Conservation (phyloP, 2,329 filamentous ascomycete genomes). For the Orbilia blumenaviensis region DNA sequence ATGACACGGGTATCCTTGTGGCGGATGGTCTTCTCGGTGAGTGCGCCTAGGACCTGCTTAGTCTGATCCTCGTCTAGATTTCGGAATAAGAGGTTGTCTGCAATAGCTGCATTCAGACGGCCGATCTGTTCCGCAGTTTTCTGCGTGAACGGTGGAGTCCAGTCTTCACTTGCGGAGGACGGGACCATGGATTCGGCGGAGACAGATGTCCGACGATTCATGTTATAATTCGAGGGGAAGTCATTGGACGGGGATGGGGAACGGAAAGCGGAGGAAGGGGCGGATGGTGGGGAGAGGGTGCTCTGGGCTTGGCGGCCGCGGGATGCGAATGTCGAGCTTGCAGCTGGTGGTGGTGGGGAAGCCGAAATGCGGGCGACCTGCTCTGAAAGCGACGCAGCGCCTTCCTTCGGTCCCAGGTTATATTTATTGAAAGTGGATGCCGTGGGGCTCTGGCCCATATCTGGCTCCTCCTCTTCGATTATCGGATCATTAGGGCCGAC, state of each 20-base stretch:
- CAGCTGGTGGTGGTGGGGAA: constrained; percentile 43
- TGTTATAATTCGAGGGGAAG: constrained; percentile 92
- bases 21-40: constrained; percentile 94
- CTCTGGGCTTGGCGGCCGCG: constrained; percentile 44
- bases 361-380: constrained; percentile 46
- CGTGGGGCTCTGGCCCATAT: constrained; percentile 78
- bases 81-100: constrained; percentile 90
- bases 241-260: constrained; percentile 62
- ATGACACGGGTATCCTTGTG: constrained; percentile 92
- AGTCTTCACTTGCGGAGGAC: constrained; percentile 82
- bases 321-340: constrained; percentile 38
- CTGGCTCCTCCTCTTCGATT: constrained; percentile 82
- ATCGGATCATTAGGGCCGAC: constrained; percentile 69
- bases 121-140: constrained; percentile 83
- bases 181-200: constrained; percentile 97
- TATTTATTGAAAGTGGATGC: constrained; percentile 66
- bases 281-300: constrained; percentile 40
- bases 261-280: constrained; percentile 46
- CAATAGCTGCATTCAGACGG: constrained; percentile 81
- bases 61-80: constrained; percentile 95
- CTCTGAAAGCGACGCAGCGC: constrained; percentile 15
- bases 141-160: constrained; percentile 83
- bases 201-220: constrained; percentile 91
- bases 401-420: constrained; percentile 35
- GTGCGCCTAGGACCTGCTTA: constrained; percentile 82